Conservation (phyloP, 2,329 filamentous ascomycete species). For the Xylariaceae sp. region DNA sequence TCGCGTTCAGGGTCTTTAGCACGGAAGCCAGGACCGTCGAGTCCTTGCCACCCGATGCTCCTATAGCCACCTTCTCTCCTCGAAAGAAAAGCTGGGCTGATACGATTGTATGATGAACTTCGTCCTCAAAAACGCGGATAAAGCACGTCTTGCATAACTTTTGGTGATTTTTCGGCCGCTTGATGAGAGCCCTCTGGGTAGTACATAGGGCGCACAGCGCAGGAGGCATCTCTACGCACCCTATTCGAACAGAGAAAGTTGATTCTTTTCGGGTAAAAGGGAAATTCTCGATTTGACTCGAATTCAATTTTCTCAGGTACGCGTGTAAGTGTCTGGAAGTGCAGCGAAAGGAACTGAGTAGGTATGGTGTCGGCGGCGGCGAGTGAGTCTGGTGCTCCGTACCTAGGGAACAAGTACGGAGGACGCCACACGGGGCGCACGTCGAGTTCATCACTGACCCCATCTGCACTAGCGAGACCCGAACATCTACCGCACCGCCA, state of each 20-base stretch:
- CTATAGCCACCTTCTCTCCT: constrained; percentile 86
- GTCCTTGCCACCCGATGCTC: constrained; percentile 94
- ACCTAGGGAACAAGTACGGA: too few relatives aligned
- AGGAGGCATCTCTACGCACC: constrained; percentile 63
- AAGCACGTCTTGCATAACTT: constrained; percentile 92
- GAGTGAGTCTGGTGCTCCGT: too few relatives aligned
- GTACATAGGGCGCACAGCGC: constrained; percentile 69
- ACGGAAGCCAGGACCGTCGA: constrained; percentile 93
- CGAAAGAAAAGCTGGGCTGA: constrained; percentile 71
- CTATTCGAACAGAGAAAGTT: too few relatives aligned
- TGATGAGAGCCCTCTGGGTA: constrained; percentile 72
- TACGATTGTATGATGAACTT: constrained; percentile 88
- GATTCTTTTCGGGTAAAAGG: background rate
- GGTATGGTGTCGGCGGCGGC: too few relatives aligned
- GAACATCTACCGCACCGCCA: background rate
- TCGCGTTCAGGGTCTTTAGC: constrained; percentile 87
- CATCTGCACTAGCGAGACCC: too few relatives aligned
- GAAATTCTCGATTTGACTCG: background rate
- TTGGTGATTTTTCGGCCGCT: constrained; percentile 88
- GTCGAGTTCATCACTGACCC: too few relatives aligned
- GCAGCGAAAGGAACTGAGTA: too few relatives aligned
- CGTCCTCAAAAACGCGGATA: constrained; percentile 77
- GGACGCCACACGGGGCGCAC: background rate
- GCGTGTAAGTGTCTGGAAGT: background rate
- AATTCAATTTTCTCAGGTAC: background rate